A percentile compares a stretch with the other conserved stretches of the same genome.
phyloP scores from a whole-genome alignment of 345 rosid genomes.

The Salix dunnii region DNA sequence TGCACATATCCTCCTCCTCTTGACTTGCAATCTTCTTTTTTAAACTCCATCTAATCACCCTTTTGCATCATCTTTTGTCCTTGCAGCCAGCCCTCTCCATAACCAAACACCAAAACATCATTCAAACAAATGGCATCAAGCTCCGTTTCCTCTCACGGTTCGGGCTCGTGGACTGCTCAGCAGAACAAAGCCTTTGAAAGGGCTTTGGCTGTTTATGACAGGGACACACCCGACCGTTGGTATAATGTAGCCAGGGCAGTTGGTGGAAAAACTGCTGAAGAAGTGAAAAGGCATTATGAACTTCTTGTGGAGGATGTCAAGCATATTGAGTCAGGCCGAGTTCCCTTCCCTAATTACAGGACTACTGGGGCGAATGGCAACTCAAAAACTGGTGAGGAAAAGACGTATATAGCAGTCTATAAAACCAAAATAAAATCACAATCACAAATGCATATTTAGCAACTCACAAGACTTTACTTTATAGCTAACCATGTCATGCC shows the following conservation, averaged over 20 bases:
- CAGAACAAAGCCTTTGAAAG: conserved; percentile 93
- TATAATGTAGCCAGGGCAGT: conserved; percentile 85
- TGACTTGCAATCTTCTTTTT: conserved; percentile 16
- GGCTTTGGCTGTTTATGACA: conserved; percentile 85
- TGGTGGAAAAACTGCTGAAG: conserved; percentile 79
- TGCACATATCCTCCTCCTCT: conserved; percentile 35
- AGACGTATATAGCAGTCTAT: conserved; percentile 26
- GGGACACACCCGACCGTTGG: conserved; percentile 98
- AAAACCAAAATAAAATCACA: not conserved
- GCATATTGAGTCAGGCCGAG: conserved; percentile 72
- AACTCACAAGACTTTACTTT: not conserved
- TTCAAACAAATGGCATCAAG: conserved; percentile 56
- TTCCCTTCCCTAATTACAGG: conserved; percentile 80
- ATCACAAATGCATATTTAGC: not conserved
- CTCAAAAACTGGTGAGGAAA: conserved; percentile 32
- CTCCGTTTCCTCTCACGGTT: conserved; percentile 72
- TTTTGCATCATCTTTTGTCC: conserved; percentile 1
- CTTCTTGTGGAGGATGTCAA: conserved; percentile 66
- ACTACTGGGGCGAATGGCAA: conserved; percentile 33
- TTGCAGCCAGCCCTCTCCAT: conserved; percentile 7
- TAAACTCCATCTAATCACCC: conserved; percentile 8
- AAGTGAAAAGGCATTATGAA: conserved; percentile 80
- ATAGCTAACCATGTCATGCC: not conserved
- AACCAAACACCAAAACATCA: not conserved
- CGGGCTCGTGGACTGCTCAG: conserved; percentile 71